A percentile compares a stretch with the other conserved stretches of the same genome.
These are phyloP conservation scores for Zymoseptoria passerinii DNA, from an alignment of 2,329 filamentous ascomycete genomes.

Conservation along the genomic window DNA sequence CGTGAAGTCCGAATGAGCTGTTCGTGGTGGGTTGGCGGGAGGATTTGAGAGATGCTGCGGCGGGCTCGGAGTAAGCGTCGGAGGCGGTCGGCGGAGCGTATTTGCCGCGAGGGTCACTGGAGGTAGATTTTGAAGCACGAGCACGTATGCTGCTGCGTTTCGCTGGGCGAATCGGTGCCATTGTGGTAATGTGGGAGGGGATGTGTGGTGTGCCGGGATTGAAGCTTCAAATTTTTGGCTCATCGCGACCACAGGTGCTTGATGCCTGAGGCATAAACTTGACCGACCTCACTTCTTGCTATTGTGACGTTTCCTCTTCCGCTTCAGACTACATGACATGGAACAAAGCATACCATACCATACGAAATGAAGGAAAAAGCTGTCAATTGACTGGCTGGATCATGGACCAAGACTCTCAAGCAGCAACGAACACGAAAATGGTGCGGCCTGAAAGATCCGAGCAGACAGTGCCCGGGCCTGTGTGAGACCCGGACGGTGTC, in stretches of 20 bases:
- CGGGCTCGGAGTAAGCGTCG: constrained; percentile 1
- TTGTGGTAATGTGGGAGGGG: not conserved
- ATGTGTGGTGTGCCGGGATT: not conserved
- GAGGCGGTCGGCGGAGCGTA: constrained; percentile 15
- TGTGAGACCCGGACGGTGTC: no score
- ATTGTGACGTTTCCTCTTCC: not conserved
- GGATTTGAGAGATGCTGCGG: constrained; percentile 1
- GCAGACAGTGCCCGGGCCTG: no score
- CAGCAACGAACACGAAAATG: no score
- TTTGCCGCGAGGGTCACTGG: constrained; percentile 15
- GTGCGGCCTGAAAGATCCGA: no score
- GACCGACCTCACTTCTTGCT: not conserved
- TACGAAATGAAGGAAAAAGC: no score
- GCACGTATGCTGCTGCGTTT: constrained; percentile 10
- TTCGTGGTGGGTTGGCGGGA: constrained; percentile 1
- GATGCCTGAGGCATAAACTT: not conserved
- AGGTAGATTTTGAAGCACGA: constrained; percentile 8
- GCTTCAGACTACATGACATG: not conserved
- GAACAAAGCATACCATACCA: no score
- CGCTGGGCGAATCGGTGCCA: constrained; percentile 11
- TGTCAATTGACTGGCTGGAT: no score
- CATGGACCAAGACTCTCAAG: no score
- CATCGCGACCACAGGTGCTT: not conserved
- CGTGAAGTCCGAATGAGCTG: constrained; percentile 2
- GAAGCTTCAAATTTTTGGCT: not conserved